A percentile compares a stretch with the other conserved stretches of the same genome.
Evolutionary conservation across 148 eudicot genomes (phyloP).

Genomic region (Vaccinium myrtillus): DNA sequence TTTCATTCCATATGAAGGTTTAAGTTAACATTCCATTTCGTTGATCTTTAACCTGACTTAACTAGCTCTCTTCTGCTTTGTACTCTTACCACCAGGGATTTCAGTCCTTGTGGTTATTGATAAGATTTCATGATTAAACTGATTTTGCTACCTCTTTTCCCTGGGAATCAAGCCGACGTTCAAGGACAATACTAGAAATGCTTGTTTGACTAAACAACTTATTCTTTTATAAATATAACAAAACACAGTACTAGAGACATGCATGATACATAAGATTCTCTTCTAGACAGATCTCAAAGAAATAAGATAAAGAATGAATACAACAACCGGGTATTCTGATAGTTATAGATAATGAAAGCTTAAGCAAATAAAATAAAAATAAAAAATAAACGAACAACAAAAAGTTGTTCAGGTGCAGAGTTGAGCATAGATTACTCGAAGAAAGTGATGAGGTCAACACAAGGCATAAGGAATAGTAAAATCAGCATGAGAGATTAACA

Average conservation of each 20-base stretch:
- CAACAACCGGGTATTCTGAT: neutral
- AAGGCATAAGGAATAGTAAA: neutral
- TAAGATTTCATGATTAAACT: too few species aligned
- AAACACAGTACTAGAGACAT: neutral
- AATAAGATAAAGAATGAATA: neutral
- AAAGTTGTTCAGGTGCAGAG: neutral
- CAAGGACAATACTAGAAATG: neutral
- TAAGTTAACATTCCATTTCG: too few species aligned
- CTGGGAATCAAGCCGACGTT: neutral
- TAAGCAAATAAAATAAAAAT: neutral
- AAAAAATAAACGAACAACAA: neutral
- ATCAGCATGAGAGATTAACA: neutral
- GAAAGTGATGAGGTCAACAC: neutral
- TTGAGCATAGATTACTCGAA: neutral
- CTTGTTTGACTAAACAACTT: neutral
- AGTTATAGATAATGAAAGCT: neutral
- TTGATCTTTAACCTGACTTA: too few species aligned
- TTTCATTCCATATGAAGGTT: too few species aligned
- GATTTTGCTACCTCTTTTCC: neutral
- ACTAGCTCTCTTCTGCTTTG: too few species aligned
- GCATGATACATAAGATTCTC: neutral
- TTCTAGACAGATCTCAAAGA: neutral
- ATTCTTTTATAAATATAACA: neutral
- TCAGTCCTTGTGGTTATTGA: too few species aligned
- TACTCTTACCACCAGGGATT: neutral